Evolutionary conservation across 306 rosid species (phyloP), one percentile per base, ranked within the genome.

Genomic region (Notholithocarpus densiflorus): DNA sequence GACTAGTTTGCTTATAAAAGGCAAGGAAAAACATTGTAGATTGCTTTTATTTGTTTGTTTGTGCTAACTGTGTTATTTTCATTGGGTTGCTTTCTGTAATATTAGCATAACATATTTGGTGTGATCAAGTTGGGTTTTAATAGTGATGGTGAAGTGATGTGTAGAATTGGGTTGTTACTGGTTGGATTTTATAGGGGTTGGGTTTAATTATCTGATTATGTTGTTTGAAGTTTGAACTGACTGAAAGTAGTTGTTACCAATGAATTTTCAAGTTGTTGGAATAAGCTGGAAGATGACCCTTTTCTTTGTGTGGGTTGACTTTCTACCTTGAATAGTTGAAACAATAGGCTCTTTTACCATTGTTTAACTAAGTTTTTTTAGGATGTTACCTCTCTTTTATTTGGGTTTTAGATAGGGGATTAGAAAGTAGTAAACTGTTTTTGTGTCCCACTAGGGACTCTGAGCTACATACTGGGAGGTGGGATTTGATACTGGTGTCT

Each of bases 251-350:
- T 53, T 51, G 72, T 56, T 78, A 15, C 48, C 13, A 19, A 26
- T 23, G 56, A 76, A 24, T 68, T 34, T 23, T 52, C 11, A 27
- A 56, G 77, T 51, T 61, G 55, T 81, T 59, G 23, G 18, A 37
- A 31, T 48, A 73, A 13, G 19, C 40, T 71, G 81, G 61, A 26
- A 53, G 74, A 71, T 75, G 51, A 53, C 74, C 27, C 4, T 48
- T 48, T 48, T 11, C 5, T 11, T 48, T 48, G 53, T 3, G 15
- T 6, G 10, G 73, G 54, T 13, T 48, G 48, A 43, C 72, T 69
- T 79, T 72, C 27, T 61, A 27, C 59, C 17, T 48, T 61, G 27
- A 54, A 5, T 71, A 7, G 37, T 59, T 75, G 45, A 3, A 64
- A 52, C 34, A 12, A 29, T 29, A 6, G 18, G 31, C 45, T 27